Percentiles rank a stretch among this genome's conserved stretches.
Conservation (phyloP, 1,284 basidiomycete genomes). For the Microbotryomycetes sp. region DNA sequence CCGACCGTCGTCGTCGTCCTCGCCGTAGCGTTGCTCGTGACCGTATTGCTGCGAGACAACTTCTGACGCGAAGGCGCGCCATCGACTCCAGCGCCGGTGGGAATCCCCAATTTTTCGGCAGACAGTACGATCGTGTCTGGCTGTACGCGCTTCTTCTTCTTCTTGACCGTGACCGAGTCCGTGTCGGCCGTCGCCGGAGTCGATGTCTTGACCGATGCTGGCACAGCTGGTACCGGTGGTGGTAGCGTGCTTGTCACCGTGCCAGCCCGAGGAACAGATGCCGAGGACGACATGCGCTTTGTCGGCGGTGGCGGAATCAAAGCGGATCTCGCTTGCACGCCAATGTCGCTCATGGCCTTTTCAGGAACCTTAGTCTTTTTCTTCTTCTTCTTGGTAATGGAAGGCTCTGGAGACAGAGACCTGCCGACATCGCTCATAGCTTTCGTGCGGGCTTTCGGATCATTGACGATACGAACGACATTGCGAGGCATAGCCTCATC, state of each 20-base stretch:
- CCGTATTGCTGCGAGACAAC: slow-evolving; percentile 16
- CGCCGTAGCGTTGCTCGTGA: neutral
- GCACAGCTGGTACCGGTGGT: neutral
- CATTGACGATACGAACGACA: slow-evolving; percentile 29
- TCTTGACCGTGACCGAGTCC: slow-evolving; percentile 20
- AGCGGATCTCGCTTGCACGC: neutral
- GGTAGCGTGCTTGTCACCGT: neutral
- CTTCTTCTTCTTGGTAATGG: neutral
- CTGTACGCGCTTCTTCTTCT: slow-evolving; percentile 19
- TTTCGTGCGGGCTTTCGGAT: slow-evolving; percentile 21
- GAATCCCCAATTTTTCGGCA: slow-evolving; percentile 24
- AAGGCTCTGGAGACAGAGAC: neutral
- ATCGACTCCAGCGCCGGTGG: slow-evolving; percentile 4
- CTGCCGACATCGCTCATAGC: slow-evolving; percentile 25
- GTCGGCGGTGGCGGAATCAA: neutral
- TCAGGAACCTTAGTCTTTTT: slow-evolving; percentile 9
- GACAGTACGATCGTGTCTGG: slow-evolving; percentile 19
- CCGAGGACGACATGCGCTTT: slow-evolving; percentile 2
- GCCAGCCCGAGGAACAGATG: neutral
- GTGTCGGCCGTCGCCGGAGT: slow-evolving; percentile 6
- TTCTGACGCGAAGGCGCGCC: neutral
- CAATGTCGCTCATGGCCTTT: slow-evolving; percentile 27
- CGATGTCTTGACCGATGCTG: neutral
- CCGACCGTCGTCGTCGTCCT: neutral
- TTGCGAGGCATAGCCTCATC: slow-evolving; percentile 25